Evolutionary conservation across 257 asterid genomes (phyloP).

Genomic region (Nicotiana otophora): DNA sequence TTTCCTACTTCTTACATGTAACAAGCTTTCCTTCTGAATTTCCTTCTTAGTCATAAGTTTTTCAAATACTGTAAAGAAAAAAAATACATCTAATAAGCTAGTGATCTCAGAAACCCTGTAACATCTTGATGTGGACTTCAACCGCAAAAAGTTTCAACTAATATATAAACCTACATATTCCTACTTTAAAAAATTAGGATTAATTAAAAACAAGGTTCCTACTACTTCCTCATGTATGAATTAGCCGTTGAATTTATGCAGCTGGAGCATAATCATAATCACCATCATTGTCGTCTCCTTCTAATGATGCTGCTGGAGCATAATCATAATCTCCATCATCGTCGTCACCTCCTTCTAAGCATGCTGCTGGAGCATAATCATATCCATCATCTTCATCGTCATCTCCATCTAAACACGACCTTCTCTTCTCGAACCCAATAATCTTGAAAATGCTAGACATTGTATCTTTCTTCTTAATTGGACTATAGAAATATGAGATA

Average conservation of each 20-base stretch:
- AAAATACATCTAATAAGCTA: too few relatives aligned
- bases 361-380: not conserved
- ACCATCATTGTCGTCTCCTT: not conserved
- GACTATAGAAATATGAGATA: not conserved
- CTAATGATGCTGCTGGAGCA: constrained; percentile 5
- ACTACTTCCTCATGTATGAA: not conserved
- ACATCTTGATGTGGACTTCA: too few relatives aligned
- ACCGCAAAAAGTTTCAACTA: too few relatives aligned
- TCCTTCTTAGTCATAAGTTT: too few relatives aligned
- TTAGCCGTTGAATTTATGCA: not conserved
- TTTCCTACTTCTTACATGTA: too few relatives aligned
- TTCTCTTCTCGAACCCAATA: too few relatives aligned
- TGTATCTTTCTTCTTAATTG: not conserved
- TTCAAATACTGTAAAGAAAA: too few relatives aligned
- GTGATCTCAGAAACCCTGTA: too few relatives aligned
- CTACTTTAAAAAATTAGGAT: not conserved
- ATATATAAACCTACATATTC: too few relatives aligned
- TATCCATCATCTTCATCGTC: not conserved
- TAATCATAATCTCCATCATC: not conserved
- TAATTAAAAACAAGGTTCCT: not conserved
- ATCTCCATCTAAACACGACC: not conserved
- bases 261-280: constrained; percentile 9
- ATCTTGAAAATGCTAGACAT: not conserved
- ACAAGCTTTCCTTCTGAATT: too few relatives aligned
- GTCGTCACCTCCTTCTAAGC: not conserved